phyloP scores from a whole-genome alignment of 345 rosid species.

The Lumnitzera racemosa region DNA sequence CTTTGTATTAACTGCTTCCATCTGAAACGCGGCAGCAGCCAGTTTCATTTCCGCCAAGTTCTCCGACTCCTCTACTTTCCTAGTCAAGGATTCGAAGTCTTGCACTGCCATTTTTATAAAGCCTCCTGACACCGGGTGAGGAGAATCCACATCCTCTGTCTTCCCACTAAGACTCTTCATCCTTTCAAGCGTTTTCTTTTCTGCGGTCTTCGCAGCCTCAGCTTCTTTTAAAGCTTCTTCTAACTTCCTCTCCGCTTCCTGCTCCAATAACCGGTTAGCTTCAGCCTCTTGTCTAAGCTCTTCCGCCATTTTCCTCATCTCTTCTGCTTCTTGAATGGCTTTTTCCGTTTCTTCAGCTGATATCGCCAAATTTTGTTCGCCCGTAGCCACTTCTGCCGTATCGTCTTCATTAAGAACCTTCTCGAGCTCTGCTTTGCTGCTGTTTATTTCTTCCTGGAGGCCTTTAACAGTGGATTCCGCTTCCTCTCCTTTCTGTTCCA shows the following conservation, averaged over 20 bases:
- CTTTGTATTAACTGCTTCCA: constrained; percentile 39
- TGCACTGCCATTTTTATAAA: constrained; percentile 45
- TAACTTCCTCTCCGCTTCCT: constrained; percentile 42
- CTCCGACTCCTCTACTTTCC: constrained; percentile 43
- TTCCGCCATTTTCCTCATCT: constrained; percentile 28
- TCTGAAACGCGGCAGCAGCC: constrained; percentile 33
- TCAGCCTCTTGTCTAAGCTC: constrained; percentile 42
- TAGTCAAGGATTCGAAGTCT: constrained; percentile 46
- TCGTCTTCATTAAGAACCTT: constrained; percentile 4
- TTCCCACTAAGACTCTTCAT: constrained; percentile 39
- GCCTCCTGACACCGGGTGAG: constrained; percentile 10
- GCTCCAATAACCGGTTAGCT: constrained; percentile 19
- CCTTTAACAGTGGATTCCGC: constrained; percentile 1
- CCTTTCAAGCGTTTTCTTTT: constrained; percentile 37
- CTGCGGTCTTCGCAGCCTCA: constrained; percentile 51
- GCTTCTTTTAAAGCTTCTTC: constrained; percentile 31
- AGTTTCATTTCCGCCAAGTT: constrained; percentile 34
- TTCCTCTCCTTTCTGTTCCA: constrained; percentile 27
- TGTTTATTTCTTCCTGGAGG: constrained; percentile 7
- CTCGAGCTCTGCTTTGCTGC: not conserved
- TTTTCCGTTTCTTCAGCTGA: constrained; percentile 29
- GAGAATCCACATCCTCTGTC: constrained; percentile 10
- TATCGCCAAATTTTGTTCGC: no score
- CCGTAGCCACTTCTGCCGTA: not conserved
- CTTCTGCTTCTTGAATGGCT: constrained; percentile 47